These are phyloP conservation scores for Venturia asperata DNA, from an alignment of 2,329 filamentous ascomycete species.

Conservation along the genomic window DNA sequence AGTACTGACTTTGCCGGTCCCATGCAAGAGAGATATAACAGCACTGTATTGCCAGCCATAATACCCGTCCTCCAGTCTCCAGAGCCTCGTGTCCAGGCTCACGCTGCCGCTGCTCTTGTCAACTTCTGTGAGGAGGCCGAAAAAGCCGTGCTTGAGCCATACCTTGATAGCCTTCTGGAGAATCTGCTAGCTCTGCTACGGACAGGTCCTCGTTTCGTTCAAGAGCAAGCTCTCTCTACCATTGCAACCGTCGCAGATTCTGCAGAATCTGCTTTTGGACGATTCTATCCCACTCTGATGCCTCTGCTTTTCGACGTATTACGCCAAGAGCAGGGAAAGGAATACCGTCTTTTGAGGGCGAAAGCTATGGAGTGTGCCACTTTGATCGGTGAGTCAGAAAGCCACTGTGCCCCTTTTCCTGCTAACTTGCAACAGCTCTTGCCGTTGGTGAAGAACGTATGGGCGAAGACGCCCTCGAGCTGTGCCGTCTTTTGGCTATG, in stretches of 20 bases:
- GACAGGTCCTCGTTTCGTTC: conserved; percentile 90
- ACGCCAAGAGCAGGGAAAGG: conserved; percentile 83
- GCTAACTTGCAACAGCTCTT: conserved; percentile 47
- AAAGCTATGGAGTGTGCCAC: conserved; percentile 99
- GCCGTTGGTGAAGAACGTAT: conserved; percentile 92
- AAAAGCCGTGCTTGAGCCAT: conserved; percentile 83
- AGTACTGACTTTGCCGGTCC: conserved; percentile 97
- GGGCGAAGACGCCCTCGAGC: conserved; percentile 73
- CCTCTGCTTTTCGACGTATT: conserved; percentile 86
- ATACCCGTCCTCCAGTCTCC: conserved; percentile 85
- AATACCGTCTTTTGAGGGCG: conserved; percentile 80
- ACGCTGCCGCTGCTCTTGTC: conserved; percentile 93
- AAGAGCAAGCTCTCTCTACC: conserved; percentile 94
- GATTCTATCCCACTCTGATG: conserved; percentile 96
- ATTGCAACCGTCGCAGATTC: conserved; percentile 99
- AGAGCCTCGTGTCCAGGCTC: conserved; percentile 90
- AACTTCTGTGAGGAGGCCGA: conserved; percentile 99
- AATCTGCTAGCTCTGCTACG: conserved; percentile 82
- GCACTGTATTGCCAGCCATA: conserved; percentile 78
- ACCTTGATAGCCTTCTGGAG: conserved; percentile 78
- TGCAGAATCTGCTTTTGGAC: conserved; percentile 86
- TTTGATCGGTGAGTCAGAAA: conserved; percentile 50
- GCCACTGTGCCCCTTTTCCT: background rate
- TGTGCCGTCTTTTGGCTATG: conserved; percentile 79
- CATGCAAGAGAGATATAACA: conserved; percentile 95